Conservation (phyloP, 2,329 filamentous ascomycete genomes). For the Pezicula neosporulosa region DNA sequence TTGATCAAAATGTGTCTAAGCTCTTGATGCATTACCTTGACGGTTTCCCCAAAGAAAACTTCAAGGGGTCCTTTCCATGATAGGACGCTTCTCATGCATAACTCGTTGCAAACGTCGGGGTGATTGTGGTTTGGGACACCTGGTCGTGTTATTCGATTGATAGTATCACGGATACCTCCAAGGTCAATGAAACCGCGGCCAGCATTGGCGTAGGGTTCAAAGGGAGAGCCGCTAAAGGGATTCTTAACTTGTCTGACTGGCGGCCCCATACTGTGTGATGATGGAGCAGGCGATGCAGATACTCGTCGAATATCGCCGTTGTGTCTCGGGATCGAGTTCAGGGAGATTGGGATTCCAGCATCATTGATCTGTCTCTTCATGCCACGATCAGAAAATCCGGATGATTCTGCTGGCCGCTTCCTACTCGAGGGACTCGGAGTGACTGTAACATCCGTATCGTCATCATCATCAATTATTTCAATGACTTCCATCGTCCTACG, state of each 20-base stretch:
- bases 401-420: neutral
- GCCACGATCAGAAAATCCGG: neutral
- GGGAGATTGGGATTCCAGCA: neutral
- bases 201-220: neutral
- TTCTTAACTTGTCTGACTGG: neutral
- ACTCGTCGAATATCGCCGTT: neutral
- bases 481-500: neutral
- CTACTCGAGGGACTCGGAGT: neutral
- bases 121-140: constrained; percentile 58
- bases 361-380: neutral
- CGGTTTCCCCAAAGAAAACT: constrained; percentile 38
- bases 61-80: constrained; percentile 55
- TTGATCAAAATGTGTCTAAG: constrained; percentile 11
- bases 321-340: neutral
- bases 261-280: neutral
- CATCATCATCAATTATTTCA: constrained; percentile 5
- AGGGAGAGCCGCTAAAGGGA: neutral
- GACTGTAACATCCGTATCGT: neutral
- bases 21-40: constrained; percentile 40
- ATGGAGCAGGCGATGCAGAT: neutral
- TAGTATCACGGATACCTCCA: constrained; percentile 47
- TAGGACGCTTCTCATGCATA: constrained; percentile 53
- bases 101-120: constrained; percentile 54
- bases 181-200: constrained; percentile 14
- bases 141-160: constrained; percentile 49